Evolutionary conservation across 768 basidiomycete species (phyloP), one percentile per base, ranked within the genome.

Genomic region (Dacryopinax spathularia): DNA sequence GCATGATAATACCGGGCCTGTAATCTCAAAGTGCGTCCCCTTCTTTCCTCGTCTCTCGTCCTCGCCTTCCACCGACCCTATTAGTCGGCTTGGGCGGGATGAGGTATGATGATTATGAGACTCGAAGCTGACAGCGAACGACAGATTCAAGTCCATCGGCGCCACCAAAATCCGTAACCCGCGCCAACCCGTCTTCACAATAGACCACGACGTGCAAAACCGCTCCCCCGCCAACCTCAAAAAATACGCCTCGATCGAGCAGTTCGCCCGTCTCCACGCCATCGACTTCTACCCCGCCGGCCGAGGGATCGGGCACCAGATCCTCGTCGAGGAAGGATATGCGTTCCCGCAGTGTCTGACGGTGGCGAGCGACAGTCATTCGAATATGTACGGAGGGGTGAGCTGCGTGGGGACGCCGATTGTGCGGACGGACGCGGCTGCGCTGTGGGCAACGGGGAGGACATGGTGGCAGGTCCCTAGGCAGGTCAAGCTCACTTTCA

Each of bases 391-490:
- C 70, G 96, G 96, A 18, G 96, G 94, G 34, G 90, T 99, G 2
- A 95, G 92, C 1, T 95, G 94, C 70, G 84, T 99, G 2, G 96
- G 96, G 1, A 99, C 96, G 0, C 92, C 96, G 0, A 96, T 98
- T 66, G 96, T 98, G 5, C 84, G 96, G 60, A 97, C 91, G 13
- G 92, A 95, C 68, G 89, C 90, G 22, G 92, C 92, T 0, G 95
- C 89, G 22, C 81, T 99, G 12, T 99, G 96, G 96, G 92, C 96
- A 13, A 98, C 96, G 0, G 93, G 94, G 22, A 91, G 89, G 73
- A 98, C 96, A 0, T 99, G 96, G 96, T 98, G 95, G 96, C 96
- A 98, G 75, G 87, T 99, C 34, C 96, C 96, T 15, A 84, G 91
- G 2, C 93, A 97, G 83, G 84, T 99, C 73, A 92, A 89, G 65